Base-by-base conservation (phyloP, 177 flowering plant species). In the Tripterygium wilfordii region DNA sequence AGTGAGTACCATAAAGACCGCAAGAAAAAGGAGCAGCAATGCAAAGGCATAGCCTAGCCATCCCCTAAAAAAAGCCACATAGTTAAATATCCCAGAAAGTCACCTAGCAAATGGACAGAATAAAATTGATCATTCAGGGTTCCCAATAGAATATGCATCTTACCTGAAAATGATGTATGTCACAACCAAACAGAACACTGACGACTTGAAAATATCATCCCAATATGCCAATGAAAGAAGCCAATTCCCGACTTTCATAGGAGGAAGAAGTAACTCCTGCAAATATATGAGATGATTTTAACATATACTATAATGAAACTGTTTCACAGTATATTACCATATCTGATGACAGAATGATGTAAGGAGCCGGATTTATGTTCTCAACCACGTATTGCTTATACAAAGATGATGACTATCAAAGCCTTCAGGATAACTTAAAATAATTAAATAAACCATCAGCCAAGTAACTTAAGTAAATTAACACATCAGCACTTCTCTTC, bases 181-280 rank as follows among this genome's bases (percentile, higher is more conserved):
- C 47, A 39, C 47, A 23, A 72, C 45, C 48, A 43, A 42, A 51
- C 91, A 86, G 66, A 92, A 92, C 2, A 58, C 54, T 40, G 57
- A 36, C 37, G 98, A 92, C 70, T 84, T 86, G 32, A 58, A 2
- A 32, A 84, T 78, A 49, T 92, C 89, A 43, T 86, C 82, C 98
- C 98, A 92, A 36, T 57, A 70, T 33, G 62, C 65, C 48, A 92
- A 31, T 49, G 74, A 73, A 21, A 65, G 49, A 60, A 88, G 68
- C 56, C 58, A 67, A 39, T 77, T 79, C 48, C 80, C 79, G 43
- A 80, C 39, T 69, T 82, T 73, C 36, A 60, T 54, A 25, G 76
- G 16, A 18, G 98, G 98, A 54, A 62, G 66, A 14, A 92, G 75
- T 48, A 92, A 64, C 56, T 88, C 98, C 98, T 92, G 83, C 68